Evolutionary conservation across 2,329 filamentous ascomycete genomes (phyloP).

Genomic region (Calcarisporium arbuscula): DNA sequence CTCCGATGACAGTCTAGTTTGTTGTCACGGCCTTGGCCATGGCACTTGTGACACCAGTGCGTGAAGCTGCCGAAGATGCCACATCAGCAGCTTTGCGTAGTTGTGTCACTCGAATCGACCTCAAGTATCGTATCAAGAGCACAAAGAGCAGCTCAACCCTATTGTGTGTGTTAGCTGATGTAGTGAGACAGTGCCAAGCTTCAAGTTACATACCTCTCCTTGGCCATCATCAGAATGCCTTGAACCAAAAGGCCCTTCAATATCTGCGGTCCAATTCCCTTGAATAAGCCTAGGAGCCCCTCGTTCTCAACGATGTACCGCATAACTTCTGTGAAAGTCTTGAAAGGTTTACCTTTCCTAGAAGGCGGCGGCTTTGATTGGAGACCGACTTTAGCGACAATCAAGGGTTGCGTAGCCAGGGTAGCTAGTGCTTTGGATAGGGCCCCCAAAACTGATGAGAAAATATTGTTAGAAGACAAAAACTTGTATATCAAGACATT

Average conservation of each 20-base stretch:
- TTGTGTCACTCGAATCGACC: conserved; percentile 62
- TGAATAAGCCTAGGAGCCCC: conserved; percentile 79
- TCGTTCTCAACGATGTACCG: conserved; percentile 86
- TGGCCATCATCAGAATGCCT: conserved; percentile 97
- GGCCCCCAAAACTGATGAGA: conserved; percentile 68
- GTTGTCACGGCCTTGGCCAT: conserved; percentile 19
- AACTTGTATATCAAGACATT: too few relatives aligned
- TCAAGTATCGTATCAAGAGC: conserved; percentile 75
- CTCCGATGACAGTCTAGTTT: conserved; percentile 6
- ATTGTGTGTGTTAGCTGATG: conserved; percentile 12
- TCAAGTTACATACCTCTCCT: conserved; percentile 64
- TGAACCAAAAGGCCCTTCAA: conserved; percentile 90
- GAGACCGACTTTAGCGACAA: conserved; percentile 94
- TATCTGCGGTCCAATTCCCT: conserved; percentile 92
- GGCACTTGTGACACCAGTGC: conserved; percentile 35
- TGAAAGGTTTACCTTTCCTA: conserved; percentile 85
- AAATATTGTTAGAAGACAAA: background rate
- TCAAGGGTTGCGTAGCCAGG: conserved; percentile 86
- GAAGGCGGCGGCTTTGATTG: conserved; percentile 86
- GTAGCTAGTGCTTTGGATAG: conserved; percentile 91
- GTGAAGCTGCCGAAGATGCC: conserved; percentile 47
- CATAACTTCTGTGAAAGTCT: conserved; percentile 92
- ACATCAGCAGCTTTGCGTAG: conserved; percentile 60
- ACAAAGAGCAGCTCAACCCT: conserved; percentile 87
- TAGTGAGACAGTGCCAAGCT: background rate